Conservation (phyloP, 2,329 filamentous ascomycete species). For the Talaromyces albobiverticillius region DNA sequence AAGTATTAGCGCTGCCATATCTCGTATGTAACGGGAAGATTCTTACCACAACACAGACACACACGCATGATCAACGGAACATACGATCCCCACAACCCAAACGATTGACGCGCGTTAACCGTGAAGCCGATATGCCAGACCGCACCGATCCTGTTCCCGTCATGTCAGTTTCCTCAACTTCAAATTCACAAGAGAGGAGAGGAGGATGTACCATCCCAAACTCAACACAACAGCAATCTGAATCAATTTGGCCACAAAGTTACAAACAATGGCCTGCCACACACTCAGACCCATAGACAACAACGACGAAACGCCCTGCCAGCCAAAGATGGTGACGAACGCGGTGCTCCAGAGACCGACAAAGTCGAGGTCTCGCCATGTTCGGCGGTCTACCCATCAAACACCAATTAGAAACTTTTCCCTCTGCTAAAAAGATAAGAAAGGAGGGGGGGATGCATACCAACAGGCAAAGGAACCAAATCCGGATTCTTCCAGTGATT, state of each 20-base stretch:
- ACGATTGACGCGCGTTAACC: constrained; percentile 39
- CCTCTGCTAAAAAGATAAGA: not conserved
- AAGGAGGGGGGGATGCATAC: not conserved
- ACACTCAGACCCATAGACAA: constrained; percentile 38
- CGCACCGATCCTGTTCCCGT: constrained; percentile 19
- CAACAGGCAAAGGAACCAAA: not conserved
- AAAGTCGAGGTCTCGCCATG: constrained; percentile 3
- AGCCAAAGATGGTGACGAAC: constrained; percentile 17
- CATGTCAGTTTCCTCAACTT: no score
- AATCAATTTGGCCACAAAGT: constrained; percentile 1
- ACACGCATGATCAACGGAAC: constrained; percentile 33
- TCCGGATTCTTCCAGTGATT: constrained; percentile 2
- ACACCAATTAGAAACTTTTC: not conserved
- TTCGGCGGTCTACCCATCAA: not conserved
- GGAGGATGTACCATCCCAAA: not conserved
- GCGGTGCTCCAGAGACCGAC: constrained; percentile 1
- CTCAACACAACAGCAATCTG: not conserved
- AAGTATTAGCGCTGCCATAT: no score
- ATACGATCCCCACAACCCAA: constrained; percentile 43
- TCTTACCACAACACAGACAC: not conserved
- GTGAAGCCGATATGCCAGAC: constrained; percentile 46
- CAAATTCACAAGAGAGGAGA: no score
- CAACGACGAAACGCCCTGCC: constrained; percentile 35
- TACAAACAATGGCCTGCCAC: constrained; percentile 30
- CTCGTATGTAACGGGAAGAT: not conserved